Evolutionary conservation across 2,329 filamentous ascomycete species (phyloP).

Genomic region (Nothophaeocryptopus gaeumannii): DNA sequence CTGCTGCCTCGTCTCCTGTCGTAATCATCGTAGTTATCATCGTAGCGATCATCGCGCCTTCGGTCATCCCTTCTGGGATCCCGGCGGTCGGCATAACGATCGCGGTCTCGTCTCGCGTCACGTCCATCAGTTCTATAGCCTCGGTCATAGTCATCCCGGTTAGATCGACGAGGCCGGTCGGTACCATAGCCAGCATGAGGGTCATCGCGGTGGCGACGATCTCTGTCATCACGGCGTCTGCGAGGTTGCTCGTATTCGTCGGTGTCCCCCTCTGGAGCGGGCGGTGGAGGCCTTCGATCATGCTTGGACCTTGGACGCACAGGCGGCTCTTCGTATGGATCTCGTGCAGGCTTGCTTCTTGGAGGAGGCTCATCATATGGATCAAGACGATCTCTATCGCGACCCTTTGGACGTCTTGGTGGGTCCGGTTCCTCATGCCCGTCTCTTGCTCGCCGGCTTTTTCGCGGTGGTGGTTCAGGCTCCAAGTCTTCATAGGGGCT

Average conservation of each 20-base stretch:
- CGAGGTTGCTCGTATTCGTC: conserved; percentile 22
- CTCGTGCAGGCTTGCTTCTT: conserved; percentile 16
- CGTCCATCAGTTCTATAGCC: conserved; percentile 32
- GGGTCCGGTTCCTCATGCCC: conserved; percentile 14
- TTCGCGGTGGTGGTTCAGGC: conserved; percentile 8
- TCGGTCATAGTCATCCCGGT: conserved; percentile 27
- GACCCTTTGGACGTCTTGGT: conserved; percentile 13
- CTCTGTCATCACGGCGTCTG: conserved; percentile 16
- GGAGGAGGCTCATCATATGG: conserved; percentile 16
- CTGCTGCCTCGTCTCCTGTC: conserved; percentile 12
- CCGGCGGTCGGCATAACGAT: conserved; percentile 22
- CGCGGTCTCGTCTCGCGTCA: conserved; percentile 24
- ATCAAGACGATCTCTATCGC: conserved; percentile 3
- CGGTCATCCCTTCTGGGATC: conserved; percentile 18
- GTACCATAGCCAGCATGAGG: conserved; percentile 26
- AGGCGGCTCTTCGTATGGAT: conserved; percentile 20
- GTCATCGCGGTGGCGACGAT: conserved; percentile 25
- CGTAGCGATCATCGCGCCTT: conserved; percentile 13
- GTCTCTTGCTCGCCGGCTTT: conserved; percentile 12
- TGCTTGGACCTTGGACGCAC: conserved; percentile 14
- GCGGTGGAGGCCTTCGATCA: conserved; percentile 7
- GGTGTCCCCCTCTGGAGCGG: conserved; percentile 18
- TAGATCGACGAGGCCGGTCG: conserved; percentile 26
- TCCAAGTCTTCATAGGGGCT: conserved; percentile 7
- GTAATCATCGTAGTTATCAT: conserved; percentile 16